Evolutionary conservation across 2,329 filamentous ascomycete genomes (phyloP).

Genomic region (Lachnellula hyalina): DNA sequence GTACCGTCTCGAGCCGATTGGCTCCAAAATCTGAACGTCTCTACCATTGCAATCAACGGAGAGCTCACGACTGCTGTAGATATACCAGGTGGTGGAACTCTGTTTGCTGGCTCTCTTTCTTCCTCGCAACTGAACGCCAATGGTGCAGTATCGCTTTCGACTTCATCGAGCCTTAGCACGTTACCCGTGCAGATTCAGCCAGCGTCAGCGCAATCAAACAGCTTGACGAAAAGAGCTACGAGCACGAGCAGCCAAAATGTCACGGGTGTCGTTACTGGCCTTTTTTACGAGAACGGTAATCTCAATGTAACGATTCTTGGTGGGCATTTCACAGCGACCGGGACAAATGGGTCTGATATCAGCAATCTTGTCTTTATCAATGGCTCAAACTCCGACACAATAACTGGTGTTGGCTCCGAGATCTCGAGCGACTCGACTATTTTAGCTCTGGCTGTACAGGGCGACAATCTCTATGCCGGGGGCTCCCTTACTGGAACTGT

Average conservation of each 20-base stretch:
- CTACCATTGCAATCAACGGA: conserved; percentile 64
- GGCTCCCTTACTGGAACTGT: conserved; percentile 71
- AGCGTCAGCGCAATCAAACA: conserved; percentile 32
- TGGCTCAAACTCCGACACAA: conserved; percentile 57
- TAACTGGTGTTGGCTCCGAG: conserved; percentile 64
- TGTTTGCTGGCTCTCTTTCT: conserved; percentile 79
- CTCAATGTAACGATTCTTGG: conserved; percentile 83
- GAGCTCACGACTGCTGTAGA: conserved; percentile 66
- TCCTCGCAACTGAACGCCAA: conserved; percentile 69
- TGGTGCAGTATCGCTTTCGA: conserved; percentile 62
- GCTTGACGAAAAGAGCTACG: conserved; percentile 42
- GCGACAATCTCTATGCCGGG: conserved; percentile 71
- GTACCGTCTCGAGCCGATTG: conserved; percentile 80
- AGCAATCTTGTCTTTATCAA: conserved; percentile 82
- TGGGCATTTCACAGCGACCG: conserved; percentile 74
- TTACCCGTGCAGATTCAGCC: conserved; percentile 53
- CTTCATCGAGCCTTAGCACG: conserved; percentile 43
- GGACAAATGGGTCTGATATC: conserved; percentile 63
- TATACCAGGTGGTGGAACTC: conserved; percentile 51
- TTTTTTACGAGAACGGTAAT: conserved; percentile 65
- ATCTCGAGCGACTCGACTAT: conserved; percentile 71
- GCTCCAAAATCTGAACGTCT: conserved; percentile 70
- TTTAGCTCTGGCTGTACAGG: conserved; percentile 61
- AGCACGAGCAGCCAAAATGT: conserved; percentile 39
- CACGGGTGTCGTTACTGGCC: conserved; percentile 69